Conservation (phyloP, 2,329 filamentous ascomycete genomes). For the Remersonia thermophila region DNA sequence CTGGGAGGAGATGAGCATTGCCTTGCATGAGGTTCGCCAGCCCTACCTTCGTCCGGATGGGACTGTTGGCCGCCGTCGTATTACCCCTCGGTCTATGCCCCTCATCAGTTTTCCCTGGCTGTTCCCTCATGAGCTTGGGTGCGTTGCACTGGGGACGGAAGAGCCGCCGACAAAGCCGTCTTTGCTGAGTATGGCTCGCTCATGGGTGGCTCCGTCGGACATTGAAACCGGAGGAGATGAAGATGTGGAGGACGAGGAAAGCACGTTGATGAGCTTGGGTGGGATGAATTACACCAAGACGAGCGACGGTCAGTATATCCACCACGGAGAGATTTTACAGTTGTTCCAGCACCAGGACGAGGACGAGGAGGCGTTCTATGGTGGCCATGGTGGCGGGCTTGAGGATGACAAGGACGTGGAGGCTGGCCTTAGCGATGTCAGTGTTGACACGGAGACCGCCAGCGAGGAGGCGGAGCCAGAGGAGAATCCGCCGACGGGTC, state of each 20-base stretch:
- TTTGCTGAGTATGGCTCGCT: too few species aligned
- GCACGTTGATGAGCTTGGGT: slow-evolving; percentile 5
- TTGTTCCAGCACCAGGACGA: slow-evolving; percentile 19
- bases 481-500: too few species aligned
- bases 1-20: slow-evolving; percentile 51
- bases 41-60: slow-evolving; percentile 11
- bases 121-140: slow-evolving; percentile 59
- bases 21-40: slow-evolving; percentile 35
- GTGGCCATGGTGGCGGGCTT: not conserved
- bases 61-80: slow-evolving; percentile 24
- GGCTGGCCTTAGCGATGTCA: too few species aligned
- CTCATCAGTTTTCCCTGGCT: slow-evolving; percentile 93
- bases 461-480: too few species aligned
- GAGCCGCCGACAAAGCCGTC: not conserved
- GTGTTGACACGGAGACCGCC: too few species aligned
- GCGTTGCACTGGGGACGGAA: slow-evolving; percentile 30
- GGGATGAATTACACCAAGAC: slow-evolving; percentile 18
- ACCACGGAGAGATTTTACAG: slow-evolving; percentile 22
- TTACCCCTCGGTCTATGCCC: slow-evolving; percentile 48
- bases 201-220: too few species aligned
- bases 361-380: slow-evolving; percentile 6
- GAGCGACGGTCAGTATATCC: slow-evolving; percentile 20
- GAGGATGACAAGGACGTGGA: not conserved
- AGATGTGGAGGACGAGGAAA: too few species aligned
- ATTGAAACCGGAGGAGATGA: too few species aligned